Evolutionary conservation across 1,284 basidiomycete genomes (phyloP), one percentile per base, ranked within the genome.

Genomic region (Cutaneotrichosporon cyanovorans): DNA sequence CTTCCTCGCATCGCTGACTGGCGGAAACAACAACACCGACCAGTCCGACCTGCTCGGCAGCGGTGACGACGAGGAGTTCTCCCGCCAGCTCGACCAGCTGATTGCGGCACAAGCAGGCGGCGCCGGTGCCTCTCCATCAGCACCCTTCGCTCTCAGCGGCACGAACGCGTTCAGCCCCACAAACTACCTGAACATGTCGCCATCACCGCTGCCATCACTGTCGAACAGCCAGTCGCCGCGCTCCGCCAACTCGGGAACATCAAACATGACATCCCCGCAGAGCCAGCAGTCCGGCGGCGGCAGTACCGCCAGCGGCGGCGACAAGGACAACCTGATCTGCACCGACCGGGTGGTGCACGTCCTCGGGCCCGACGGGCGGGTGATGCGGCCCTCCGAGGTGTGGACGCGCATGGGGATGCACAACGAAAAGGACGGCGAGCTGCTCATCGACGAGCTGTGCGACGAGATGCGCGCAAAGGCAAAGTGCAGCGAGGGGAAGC

Each of bases 361-460:
- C 23, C 41, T 70, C 1, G 60, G 56, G 32, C 52, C 54, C 7
- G 51, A 67, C 36, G 69, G 69, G 4, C 58, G 59, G 36, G 43
- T 66, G 7, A 54, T 70, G 44, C 61, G 64, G 30, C 65, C 67
- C 14, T 58, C 58, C 20, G 66, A 69, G 38, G 45, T 70, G 16
- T 71, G 68, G 68, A 55, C 60, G 20, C 49, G 53, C 37, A 61
- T 67, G 43, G 60, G 62, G 16, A 58, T 62, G 53, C 53, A 60
- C 46, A 37, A 20, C 12, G 19, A 19, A 12, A 43, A 64, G 46
- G 42, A 48, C 43, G 33, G 46, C 30, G 58, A 68, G 25, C 50
- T 72, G n/a, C 47, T 71, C 28, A 63, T 72, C 37, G 70, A 72
- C 44, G 70, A 72, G 47, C 57, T 72, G 33, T 72, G 70, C 47